A percentile compares a stretch with the other conserved stretches of the same genome.
These are phyloP conservation scores for Dothidotthia symphoricarpi DNA, from an alignment of 2,329 filamentous ascomycete genomes.

Conservation along the genomic window DNA sequence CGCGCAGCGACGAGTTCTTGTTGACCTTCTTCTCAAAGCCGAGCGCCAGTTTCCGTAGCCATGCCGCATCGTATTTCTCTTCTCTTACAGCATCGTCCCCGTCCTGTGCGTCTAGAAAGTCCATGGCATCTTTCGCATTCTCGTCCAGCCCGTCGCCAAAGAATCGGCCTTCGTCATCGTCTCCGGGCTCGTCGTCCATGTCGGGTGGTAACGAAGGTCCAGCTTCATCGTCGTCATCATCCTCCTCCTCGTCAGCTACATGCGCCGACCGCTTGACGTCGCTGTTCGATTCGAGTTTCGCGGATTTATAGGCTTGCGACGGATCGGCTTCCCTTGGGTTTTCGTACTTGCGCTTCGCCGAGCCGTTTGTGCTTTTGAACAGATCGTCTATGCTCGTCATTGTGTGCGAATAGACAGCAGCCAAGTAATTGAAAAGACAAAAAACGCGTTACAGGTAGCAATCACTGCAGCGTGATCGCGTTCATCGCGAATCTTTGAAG, in stretches of 20 bases:
- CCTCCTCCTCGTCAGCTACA: slow-evolving; percentile 49
- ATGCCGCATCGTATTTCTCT: slow-evolving; percentile 78
- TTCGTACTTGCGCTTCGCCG: slow-evolving; percentile 61
- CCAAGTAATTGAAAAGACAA: not conserved
- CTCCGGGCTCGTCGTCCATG: slow-evolving; percentile 54
- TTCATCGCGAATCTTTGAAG: no score
- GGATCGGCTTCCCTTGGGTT: slow-evolving; percentile 53
- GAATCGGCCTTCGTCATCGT: slow-evolving; percentile 89
- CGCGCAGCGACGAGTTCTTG: slow-evolving; percentile 85
- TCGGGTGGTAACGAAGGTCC: slow-evolving; percentile 57
- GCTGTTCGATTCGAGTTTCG: slow-evolving; percentile 53
- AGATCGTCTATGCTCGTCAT: slow-evolving; percentile 64
- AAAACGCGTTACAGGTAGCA: no score
- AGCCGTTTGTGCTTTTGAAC: slow-evolving; percentile 57
- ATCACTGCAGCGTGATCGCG: no score
- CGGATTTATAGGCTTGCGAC: slow-evolving; percentile 60
- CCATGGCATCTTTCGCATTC: slow-evolving; percentile 77
- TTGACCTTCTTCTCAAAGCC: slow-evolving; percentile 88
- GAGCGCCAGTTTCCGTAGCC: slow-evolving; percentile 77
- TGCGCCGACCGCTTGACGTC: slow-evolving; percentile 52
- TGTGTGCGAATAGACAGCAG: not conserved
- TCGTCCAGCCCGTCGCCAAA: slow-evolving; percentile 88
- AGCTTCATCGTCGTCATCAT: slow-evolving; percentile 44
- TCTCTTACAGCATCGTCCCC: slow-evolving; percentile 53
- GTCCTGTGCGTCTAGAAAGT: slow-evolving; percentile 76